These are phyloP conservation scores for Auricularia sp. DNA, from an alignment of 768 basidiomycete genomes.

Conservation along the genomic window DNA sequence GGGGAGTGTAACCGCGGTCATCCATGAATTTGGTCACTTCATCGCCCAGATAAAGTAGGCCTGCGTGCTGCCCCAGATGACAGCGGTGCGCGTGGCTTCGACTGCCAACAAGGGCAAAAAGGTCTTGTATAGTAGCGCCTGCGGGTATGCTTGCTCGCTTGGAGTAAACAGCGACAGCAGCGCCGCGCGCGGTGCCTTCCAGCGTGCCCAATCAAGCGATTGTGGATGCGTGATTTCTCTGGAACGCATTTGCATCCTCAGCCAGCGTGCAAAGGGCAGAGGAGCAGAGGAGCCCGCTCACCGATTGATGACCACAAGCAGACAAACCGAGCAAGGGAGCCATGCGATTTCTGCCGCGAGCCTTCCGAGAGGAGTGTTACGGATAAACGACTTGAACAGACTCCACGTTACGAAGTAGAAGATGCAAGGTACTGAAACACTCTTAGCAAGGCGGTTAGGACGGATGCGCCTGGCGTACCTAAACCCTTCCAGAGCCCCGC, in stretches of 20 bases:
- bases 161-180: not conserved
- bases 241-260: not conserved
- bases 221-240: not conserved
- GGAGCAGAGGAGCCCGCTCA: not conserved
- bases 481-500: no score
- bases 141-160: not conserved
- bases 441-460: no score
- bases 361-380: not conserved
- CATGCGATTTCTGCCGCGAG: not conserved
- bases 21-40: no score
- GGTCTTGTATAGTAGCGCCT: not conserved
- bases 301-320: not conserved
- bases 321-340: not conserved
- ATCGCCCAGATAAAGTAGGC: no score
- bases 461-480: no score
- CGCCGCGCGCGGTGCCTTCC: not conserved
- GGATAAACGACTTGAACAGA: not conserved
- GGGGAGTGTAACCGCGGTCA: no score
- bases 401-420: no score
- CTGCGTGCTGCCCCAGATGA: not conserved
- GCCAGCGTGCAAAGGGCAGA: not conserved
- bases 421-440: no score
- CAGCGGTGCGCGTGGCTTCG: no score
- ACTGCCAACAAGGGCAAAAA: not conserved
- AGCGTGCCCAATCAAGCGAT: not conserved